A percentile compares a stretch with the other conserved stretches of the same genome.
phyloP scores from a whole-genome alignment of 768 basidiomycete genomes.

The Calocybe indica region DNA sequence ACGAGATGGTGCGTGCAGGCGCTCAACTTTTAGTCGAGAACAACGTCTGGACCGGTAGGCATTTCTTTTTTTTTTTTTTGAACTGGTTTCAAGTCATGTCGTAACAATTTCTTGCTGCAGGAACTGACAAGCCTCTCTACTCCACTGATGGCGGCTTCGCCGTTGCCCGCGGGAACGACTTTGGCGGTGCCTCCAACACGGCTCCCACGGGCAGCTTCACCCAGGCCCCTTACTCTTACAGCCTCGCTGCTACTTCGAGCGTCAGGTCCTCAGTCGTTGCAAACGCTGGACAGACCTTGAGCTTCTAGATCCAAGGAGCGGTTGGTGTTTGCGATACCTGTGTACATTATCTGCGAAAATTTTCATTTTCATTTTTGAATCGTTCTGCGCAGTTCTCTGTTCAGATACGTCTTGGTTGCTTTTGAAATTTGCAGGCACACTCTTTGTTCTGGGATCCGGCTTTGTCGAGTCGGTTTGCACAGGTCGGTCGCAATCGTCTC shows the following conservation, averaged over 20 bases:
- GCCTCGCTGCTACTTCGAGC: constrained; percentile 18
- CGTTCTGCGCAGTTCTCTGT: no score
- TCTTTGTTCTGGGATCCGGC: no score
- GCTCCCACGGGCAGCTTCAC: constrained; percentile 28
- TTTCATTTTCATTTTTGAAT: not conserved
- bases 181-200: constrained; percentile 25
- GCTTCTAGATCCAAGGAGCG: constrained; percentile 11
- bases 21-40: constrained; percentile 42
- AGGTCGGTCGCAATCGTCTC: no score
- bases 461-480: no score
- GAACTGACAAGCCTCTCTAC: constrained; percentile 35
- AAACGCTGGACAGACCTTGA: constrained; percentile 23
- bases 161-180: constrained; percentile 31
- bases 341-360: no score
- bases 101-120: constrained; percentile 2
- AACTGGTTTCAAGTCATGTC: not conserved
- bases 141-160: constrained; percentile 35
- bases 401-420: not conserved
- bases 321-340: no score
- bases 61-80: not conserved
- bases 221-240: constrained; percentile 26
- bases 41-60: constrained; percentile 36
- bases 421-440: no score
- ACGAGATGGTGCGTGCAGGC: constrained; percentile 13
- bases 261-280: constrained; percentile 21